phyloP scores from a whole-genome alignment of 1,139 yeast genomes.

The Saccharomycopsis hybrid region DNA sequence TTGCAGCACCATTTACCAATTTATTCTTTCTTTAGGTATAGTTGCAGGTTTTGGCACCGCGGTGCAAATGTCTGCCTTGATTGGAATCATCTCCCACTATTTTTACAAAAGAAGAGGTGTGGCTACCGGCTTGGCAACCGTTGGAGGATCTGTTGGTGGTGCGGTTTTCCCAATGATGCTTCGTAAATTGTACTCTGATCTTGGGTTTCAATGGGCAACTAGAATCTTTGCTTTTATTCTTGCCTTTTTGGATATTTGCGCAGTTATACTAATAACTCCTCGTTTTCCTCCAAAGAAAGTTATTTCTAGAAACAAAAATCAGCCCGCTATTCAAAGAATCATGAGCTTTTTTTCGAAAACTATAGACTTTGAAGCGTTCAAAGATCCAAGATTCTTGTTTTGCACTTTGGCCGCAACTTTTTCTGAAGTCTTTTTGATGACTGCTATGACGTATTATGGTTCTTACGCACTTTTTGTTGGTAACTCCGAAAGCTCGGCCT shows the following conservation, averaged over 20 bases:
- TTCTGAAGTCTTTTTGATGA: conserved; percentile 50
- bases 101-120: conserved; percentile 46
- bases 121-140: conserved; percentile 51
- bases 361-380: conserved; percentile 26
- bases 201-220: conserved; percentile 60
- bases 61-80: conserved; percentile 47
- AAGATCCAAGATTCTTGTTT: conserved; percentile 35
- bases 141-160: conserved; percentile 64
- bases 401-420: conserved; percentile 39
- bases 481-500: conserved; percentile 44
- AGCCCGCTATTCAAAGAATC: neutral
- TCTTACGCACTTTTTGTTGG: conserved; percentile 52
- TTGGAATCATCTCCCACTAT: conserved; percentile 54
- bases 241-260: conserved; percentile 34
- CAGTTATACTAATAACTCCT: conserved; percentile 30
- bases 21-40: conserved; percentile 46
- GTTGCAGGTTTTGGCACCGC: conserved; percentile 52
- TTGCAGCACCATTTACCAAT: conserved; percentile 44
- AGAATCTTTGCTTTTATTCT: conserved; percentile 48
- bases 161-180: conserved; percentile 55
- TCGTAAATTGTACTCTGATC: conserved; percentile 41
- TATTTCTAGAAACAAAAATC: neutral
- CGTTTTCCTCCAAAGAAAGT: neutral
- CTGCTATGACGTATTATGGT: conserved; percentile 47
- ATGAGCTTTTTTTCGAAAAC: conserved; percentile 5